Evolutionary conservation across 1,284 basidiomycete species (phyloP), one percentile per base, ranked within the genome.

Genomic region (Inonotus hispidus): DNA sequence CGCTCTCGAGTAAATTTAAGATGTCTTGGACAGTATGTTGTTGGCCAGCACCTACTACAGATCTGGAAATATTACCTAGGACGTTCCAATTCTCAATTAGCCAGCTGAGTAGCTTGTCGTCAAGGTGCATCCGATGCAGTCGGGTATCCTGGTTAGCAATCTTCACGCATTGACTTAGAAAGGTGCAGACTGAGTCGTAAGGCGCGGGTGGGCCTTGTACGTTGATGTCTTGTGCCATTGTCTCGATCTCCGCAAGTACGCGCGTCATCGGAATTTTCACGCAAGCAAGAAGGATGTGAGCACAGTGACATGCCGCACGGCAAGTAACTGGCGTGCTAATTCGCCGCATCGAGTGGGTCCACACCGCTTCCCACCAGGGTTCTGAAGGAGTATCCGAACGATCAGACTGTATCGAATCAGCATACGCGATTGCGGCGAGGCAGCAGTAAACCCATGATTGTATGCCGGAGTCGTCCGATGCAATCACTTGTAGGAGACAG

Each of bases 371-470:
- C 92, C 93, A 95, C 23, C 77, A 78, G 25, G 66, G 63, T 37
- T 70, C 64, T 32, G 67, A 66, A 58, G 68, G 37, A 13, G 62
- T 56, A 6, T 66, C 58, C 19, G 56, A 21, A 19, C 60, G 14
- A 14, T 39, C 7, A 29, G 27, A 57, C 11, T 13, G 59, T 65
- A 41, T 62, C 27, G 38, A 64, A 63, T 84, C 79, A 13, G 80
- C 75, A 65, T 78, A 72, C 11, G 87, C 84, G 52, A 93, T 79
- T 14, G 85, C 83, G 10, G 89, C 84, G 39, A 95, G 77, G 68
- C 87, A 90, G 23, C 95, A 68, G 68, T 94, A 90, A 0, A 84
- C 79, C 93, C 93, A 97, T 1, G 84, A 87, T 67, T 94, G 92
- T 0, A 91, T 71, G 2, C 71, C 70, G 1, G 77, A 69, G 61